A percentile compares a stretch with the other conserved stretches of the same genome.
These are phyloP conservation scores for Ascochyta clinopodiicola DNA, from an alignment of 2,329 filamentous ascomycete species.

Conservation along the genomic window DNA sequence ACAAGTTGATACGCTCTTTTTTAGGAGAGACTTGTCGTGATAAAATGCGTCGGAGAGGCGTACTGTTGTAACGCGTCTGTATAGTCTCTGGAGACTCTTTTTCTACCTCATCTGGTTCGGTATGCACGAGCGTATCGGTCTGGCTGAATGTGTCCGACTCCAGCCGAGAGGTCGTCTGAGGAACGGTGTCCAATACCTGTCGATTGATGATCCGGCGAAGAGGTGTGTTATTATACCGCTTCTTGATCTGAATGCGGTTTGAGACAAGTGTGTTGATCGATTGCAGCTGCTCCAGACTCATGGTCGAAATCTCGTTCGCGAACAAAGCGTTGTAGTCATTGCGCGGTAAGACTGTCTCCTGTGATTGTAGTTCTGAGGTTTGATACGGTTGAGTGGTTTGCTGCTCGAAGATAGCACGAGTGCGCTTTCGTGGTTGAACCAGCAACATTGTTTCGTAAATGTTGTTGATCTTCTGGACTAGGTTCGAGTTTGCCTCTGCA, in stretches of 20 bases:
- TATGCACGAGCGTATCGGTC: constrained; percentile 3
- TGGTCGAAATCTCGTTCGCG: background rate
- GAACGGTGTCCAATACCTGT: background rate
- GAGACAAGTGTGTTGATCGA: background rate
- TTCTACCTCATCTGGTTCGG: background rate
- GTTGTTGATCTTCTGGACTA: too few species aligned
- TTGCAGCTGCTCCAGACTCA: constrained; percentile 8
- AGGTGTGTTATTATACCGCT: constrained; percentile 12
- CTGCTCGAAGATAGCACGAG: background rate
- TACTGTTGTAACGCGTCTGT: background rate
- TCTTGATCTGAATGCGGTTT: constrained; percentile 9
- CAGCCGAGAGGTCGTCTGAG: too few species aligned
- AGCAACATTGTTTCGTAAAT: background rate
- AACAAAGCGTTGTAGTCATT: background rate
- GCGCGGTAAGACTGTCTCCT: background rate
- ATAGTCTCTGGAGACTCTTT: constrained; percentile 1
- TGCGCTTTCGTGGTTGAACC: constrained; percentile 7
- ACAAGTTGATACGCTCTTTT: fast-evolving
- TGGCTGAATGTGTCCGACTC: constrained; percentile 2
- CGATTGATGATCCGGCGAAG: constrained; percentile 8
- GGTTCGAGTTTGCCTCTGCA: background rate
- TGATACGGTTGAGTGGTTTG: background rate
- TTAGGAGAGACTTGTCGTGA: background rate
- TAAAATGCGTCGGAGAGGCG: constrained; percentile 7
- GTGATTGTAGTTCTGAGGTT: background rate